Evolutionary conservation across 176 grass and related monocot species (phyloP).

Genomic region (Cymbopogon citratus): DNA sequence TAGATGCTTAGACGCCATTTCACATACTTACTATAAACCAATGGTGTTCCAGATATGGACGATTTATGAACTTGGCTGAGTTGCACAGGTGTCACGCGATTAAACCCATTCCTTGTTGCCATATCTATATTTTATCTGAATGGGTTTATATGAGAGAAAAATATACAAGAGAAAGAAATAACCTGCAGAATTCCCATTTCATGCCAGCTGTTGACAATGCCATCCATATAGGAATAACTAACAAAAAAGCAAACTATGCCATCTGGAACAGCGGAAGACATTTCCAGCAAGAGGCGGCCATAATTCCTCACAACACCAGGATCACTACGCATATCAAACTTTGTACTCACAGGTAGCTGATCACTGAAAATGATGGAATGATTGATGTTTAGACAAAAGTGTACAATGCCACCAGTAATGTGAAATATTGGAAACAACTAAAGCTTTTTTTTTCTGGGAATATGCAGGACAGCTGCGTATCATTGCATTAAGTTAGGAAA

Average conservation of each 20-base stretch:
- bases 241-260: conserved; percentile 98
- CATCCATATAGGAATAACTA: conserved; percentile 99
- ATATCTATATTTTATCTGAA: neutral
- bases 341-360: conserved; percentile 88
- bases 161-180: conserved; percentile 18
- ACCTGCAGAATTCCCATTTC: conserved; percentile 99
- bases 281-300: conserved; percentile 82
- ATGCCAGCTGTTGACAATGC: conserved; percentile 94
- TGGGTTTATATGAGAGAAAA: conserved; percentile 13
- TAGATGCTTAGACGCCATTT: conserved; percentile 9
- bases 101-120: neutral
- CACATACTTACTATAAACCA: neutral
- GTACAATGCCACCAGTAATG: neutral
- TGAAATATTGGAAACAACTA: neutral
- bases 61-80: neutral
- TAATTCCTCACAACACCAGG: conserved; percentile 97
- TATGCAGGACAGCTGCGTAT: too few relatives aligned
- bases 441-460: too few relatives aligned
- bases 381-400: conserved; percentile 5
- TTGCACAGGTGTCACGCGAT: neutral
- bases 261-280: conserved; percentile 88
- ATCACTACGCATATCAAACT: conserved; percentile 97
- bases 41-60: neutral
- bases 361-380: conserved; percentile 59
- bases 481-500: too few relatives aligned